Conservation (phyloP, 1,139 yeast species). For the Blastobotrys arbuscula region DNA sequence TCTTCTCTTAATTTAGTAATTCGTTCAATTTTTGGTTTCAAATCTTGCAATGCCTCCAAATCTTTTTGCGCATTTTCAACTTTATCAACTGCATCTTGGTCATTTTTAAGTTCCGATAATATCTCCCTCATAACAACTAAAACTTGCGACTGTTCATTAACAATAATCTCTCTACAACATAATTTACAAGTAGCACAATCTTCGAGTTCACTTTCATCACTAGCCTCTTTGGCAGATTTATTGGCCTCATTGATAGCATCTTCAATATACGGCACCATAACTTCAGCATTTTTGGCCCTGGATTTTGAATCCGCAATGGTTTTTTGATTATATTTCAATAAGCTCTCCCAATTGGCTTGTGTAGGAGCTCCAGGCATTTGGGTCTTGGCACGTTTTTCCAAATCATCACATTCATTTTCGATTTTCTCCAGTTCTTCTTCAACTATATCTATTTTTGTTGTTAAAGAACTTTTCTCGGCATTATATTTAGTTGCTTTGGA, state of each 20-base stretch:
- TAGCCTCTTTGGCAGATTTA: not conserved
- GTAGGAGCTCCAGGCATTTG: not conserved
- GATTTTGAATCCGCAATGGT: not conserved
- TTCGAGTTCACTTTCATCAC: not conserved
- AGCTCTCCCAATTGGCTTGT: not conserved
- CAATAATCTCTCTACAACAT: conserved; percentile 10
- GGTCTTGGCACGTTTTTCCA: not conserved
- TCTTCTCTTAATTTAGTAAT: not conserved
- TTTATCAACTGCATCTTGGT: conserved; percentile 4
- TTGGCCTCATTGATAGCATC: not conserved
- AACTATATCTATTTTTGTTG: not conserved
- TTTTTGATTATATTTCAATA: not conserved
- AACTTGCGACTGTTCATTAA: conserved; percentile 19
- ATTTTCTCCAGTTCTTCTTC: not conserved
- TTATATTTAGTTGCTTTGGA: not conserved
- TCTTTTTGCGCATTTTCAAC: conserved; percentile 8
- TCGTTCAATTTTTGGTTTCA: not conserved
- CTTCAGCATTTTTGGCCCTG: not conserved
- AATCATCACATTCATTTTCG: not conserved
- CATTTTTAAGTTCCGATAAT: not conserved
- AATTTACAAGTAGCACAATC: conserved; percentile 1
- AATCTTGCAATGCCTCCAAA: not conserved
- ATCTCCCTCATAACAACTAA: not conserved
- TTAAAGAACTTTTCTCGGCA: not conserved
- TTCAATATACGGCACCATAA: not conserved